These are phyloP conservation scores for Annona cherimola DNA, from an alignment of 164 flowering plant genomes.

Conservation along the genomic window DNA sequence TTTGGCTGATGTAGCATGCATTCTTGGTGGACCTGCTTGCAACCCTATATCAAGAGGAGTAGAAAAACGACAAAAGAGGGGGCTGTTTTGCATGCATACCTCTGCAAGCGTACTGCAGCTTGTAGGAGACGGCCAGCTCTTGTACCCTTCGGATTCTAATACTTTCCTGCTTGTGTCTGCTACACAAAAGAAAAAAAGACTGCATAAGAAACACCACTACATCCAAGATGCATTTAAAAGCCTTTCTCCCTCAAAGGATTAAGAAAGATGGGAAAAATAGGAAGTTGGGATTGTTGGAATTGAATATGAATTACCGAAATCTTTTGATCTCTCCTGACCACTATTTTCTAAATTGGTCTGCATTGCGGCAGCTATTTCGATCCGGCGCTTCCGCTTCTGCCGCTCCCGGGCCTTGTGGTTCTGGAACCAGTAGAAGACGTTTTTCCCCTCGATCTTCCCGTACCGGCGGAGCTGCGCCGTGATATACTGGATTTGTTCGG, in stretches of 20 bases:
- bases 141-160: constrained; percentile 54
- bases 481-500: constrained; percentile 80
- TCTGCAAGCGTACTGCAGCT: constrained; percentile 36
- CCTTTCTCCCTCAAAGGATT: not conserved
- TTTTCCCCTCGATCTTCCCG: constrained; percentile 92
- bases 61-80: constrained; percentile 5
- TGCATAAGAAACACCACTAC: constrained; percentile 8
- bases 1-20: not conserved
- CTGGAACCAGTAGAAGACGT: constrained; percentile 95
- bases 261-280: not conserved
- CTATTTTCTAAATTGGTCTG: constrained; percentile 19
- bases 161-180: constrained; percentile 37
- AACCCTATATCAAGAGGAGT: not conserved
- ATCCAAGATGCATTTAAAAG: not conserved
- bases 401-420: constrained; percentile 91
- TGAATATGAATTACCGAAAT: constrained; percentile 50
- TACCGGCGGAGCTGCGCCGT: constrained; percentile 68
- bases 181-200: constrained; percentile 32
- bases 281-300: not conserved
- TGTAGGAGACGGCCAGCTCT: constrained; percentile 47
- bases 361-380: constrained; percentile 20
- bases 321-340: constrained; percentile 37
- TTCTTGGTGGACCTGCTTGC: not conserved
- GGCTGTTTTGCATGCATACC: constrained; percentile 11
- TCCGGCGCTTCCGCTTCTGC: constrained; percentile 74